phyloP scores from a whole-genome alignment of 148 eudicot genomes.

The Heliamphora exappendiculata region DNA sequence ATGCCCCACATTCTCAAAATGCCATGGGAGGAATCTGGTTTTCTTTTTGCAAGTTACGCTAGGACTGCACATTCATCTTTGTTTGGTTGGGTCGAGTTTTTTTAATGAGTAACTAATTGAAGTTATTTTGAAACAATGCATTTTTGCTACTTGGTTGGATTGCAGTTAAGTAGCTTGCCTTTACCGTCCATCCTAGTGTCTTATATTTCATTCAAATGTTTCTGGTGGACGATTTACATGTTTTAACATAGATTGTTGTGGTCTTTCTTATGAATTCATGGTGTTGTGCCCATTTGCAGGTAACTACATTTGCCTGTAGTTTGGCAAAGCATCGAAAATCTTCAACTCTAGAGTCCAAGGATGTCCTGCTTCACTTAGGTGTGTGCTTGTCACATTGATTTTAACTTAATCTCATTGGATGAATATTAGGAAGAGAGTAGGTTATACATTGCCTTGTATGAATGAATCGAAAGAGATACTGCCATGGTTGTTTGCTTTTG shows the following conservation, averaged over 20 bases:
- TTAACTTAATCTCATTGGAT: too few species aligned
- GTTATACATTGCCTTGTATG: too few species aligned
- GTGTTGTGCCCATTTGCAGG: slow-evolving; percentile 44
- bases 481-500: too few species aligned
- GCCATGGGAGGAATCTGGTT: background rate
- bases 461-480: too few species aligned
- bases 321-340: slow-evolving; percentile 98
- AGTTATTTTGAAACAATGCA: background rate
- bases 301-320: slow-evolving; percentile 77
- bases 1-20: background rate
- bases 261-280: background rate
- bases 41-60: background rate
- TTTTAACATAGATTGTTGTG: background rate
- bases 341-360: slow-evolving; percentile 77
- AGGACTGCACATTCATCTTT: slow-evolving; percentile 3
- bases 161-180: slow-evolving; percentile 2
- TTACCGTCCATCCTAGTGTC: background rate
- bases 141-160: background rate
- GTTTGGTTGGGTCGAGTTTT: background rate
- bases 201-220: background rate
- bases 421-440: too few species aligned
- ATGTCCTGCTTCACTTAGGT: slow-evolving; percentile 93
- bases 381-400: slow-evolving; percentile 17
- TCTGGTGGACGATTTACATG: background rate
- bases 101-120: background rate